Conservation (phyloP, 306 rosid genomes). For the Gynostemma pentaphyllum region DNA sequence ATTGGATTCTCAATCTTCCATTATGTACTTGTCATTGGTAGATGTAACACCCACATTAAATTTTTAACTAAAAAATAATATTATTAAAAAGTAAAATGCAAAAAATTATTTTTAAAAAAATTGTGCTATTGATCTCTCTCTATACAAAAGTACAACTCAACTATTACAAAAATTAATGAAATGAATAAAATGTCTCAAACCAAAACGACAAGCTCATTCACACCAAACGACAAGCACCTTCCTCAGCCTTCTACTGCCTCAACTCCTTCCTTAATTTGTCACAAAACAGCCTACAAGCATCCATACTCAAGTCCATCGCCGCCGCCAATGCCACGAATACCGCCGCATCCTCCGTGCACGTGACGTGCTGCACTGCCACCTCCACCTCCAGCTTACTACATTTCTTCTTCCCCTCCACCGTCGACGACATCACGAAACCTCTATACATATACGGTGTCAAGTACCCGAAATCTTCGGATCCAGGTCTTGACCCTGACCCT, state of each 20-base stretch:
- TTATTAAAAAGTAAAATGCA: background rate
- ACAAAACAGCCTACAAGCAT: constrained; percentile 34
- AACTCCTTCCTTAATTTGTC: constrained; percentile 32
- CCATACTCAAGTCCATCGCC: constrained; percentile 41
- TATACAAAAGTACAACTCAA: constrained; percentile 8
- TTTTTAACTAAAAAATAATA: too few relatives aligned
- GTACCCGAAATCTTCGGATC: constrained; percentile 31
- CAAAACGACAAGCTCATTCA: constrained; percentile 4
- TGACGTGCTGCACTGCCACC: constrained; percentile 40
- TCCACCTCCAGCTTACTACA: constrained; percentile 29
- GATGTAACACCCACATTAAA: background rate
- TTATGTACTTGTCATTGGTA: background rate
- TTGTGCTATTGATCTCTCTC: background rate
- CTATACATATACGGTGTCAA: constrained; percentile 12
- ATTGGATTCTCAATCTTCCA: background rate
- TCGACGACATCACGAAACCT: constrained; percentile 44
- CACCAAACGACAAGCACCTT: constrained; percentile 15
- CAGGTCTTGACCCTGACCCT: constrained; percentile 23
- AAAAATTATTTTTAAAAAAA: background rate
- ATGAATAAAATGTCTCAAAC: background rate
- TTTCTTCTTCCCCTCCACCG: constrained; percentile 32
- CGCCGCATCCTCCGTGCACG: constrained; percentile 44
- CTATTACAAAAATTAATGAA: background rate
- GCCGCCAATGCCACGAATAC: constrained; percentile 43
- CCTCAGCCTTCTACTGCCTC: constrained; percentile 13